Conservation (phyloP, 257 asterid genomes). For the Solanum rostratum region DNA sequence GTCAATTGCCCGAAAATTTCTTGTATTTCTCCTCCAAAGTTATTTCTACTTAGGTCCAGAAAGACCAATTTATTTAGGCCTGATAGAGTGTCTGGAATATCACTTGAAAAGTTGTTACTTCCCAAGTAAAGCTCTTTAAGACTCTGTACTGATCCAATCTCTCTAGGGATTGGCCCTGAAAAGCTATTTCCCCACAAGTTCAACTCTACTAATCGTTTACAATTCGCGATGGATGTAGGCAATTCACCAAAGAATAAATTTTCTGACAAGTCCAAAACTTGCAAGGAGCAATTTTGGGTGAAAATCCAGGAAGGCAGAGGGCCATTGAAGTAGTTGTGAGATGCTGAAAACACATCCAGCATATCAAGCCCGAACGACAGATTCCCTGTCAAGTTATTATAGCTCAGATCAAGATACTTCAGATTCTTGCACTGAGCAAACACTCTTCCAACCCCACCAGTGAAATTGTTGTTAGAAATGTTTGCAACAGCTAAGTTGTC, state of each 20-base stretch:
- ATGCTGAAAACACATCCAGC: conserved; percentile 39
- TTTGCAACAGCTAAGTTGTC: conserved; percentile 39
- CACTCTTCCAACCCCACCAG: conserved; percentile 39
- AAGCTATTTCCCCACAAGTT: conserved; percentile 50
- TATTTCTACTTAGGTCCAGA: conserved; percentile 61
- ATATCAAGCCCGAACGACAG: conserved; percentile 46
- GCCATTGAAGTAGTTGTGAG: conserved; percentile 44
- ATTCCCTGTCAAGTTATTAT: conserved; percentile 46
- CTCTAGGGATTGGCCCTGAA: conserved; percentile 53
- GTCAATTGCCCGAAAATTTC: conserved; percentile 43
- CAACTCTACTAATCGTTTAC: conserved; percentile 32
- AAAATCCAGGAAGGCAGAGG: conserved; percentile 26
- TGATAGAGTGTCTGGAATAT: conserved; percentile 50
- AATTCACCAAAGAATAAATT: conserved; percentile 46
- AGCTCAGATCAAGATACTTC: conserved; percentile 62
- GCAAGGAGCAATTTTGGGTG: conserved; percentile 42
- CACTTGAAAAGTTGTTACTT: conserved; percentile 51
- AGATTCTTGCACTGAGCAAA: conserved; percentile 40
- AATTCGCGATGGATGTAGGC: conserved; percentile 48
- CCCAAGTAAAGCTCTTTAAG: conserved; percentile 58
- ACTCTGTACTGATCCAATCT: conserved; percentile 42
- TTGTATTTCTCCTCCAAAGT: conserved; percentile 69
- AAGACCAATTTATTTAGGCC: conserved; percentile 33
- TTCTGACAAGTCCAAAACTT: conserved; percentile 49
- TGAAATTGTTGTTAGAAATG: conserved; percentile 46